Evolutionary conservation across 192 early-diverging fungal genomes (phyloP), one percentile per base, ranked within the genome.

Genomic region (Geranomyces michiganensis): DNA sequence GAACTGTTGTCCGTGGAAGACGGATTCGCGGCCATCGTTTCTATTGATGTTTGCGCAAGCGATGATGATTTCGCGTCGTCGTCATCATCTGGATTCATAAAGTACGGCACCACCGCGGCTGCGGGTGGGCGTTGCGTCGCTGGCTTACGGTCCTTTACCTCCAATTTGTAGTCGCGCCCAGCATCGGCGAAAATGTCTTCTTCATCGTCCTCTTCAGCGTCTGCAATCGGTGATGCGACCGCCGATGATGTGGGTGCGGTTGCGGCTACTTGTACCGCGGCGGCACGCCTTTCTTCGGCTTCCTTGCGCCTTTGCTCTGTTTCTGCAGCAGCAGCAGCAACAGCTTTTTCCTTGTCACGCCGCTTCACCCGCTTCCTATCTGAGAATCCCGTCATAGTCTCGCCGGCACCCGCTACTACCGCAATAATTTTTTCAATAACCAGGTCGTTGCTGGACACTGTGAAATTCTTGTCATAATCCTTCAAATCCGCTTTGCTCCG

Each of bases 111-210:
- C 64, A 32, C 55, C 30, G 46, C 31, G n/a, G 53, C 15, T 7
- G 59, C 27, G 31, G 22, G 14, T n/a, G n/a, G 51, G 51, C 67
- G 56, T 56, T 41, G n/a, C 24, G 59, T 17, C 2, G 24, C 22
- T n/a, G 15, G 15, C 26, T 44, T 24, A 19, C 67, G 67, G 15
- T 75, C 75, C 31, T 60, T 58, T n/a, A 70, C 83, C n/a, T 89
- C 83, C 0, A 93, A 73, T 15, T 76, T 67, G 68, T 96, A 96
- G 46, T 93, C 90, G 4, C 86, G 70, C 0, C 93, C 95, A 7
- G 80, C 94, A 62, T 93, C 94, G 8, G 86, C 91, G 87, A 96
- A 96, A 29, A 96, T 96, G 77, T 79, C 79, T 41, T 66, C 84
- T 17, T 79, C 82, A 22, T 92, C 90, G 33, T 89, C 85, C 26